A percentile compares a stretch with the other conserved stretches of the same genome.
Conservation (phyloP, 371 early-diverging fungal species). For the Funneliformis caledonium region DNA sequence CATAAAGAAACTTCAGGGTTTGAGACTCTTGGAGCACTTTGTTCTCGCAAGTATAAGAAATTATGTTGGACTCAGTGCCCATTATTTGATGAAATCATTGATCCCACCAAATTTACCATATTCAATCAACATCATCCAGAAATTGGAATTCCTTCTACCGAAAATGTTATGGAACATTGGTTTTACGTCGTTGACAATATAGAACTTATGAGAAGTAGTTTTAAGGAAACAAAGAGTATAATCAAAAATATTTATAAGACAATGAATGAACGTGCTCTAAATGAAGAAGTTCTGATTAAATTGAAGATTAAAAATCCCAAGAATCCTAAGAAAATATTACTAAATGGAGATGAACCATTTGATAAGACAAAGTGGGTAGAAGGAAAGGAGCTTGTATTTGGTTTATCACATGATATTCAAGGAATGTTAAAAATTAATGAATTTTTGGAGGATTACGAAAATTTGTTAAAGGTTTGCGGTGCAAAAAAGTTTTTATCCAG, state of each 20-base stretch:
- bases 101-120: background rate
- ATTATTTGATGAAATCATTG: background rate
- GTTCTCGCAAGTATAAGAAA: background rate
- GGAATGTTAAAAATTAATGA: background rate
- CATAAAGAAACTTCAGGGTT: background rate
- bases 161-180: too few species aligned
- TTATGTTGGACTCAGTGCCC: background rate
- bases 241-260: background rate
- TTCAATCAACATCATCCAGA: background rate
- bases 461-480: background rate
- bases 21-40: background rate
- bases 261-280: background rate
- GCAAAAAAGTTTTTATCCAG: background rate
- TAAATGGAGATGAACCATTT: slow-evolving; percentile 13
- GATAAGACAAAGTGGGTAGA: background rate
- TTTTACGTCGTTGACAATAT: too few species aligned
- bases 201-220: too few species aligned
- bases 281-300: background rate
- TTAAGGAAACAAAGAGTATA: background rate
- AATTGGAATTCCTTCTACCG: background rate
- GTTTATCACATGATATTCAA: background rate
- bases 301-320: background rate
- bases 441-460: background rate
- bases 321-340: background rate
- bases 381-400: slow-evolving; percentile 7